Evolutionary conservation across 768 basidiomycete species (phyloP).

Genomic region (Lactarius evosmus): DNA sequence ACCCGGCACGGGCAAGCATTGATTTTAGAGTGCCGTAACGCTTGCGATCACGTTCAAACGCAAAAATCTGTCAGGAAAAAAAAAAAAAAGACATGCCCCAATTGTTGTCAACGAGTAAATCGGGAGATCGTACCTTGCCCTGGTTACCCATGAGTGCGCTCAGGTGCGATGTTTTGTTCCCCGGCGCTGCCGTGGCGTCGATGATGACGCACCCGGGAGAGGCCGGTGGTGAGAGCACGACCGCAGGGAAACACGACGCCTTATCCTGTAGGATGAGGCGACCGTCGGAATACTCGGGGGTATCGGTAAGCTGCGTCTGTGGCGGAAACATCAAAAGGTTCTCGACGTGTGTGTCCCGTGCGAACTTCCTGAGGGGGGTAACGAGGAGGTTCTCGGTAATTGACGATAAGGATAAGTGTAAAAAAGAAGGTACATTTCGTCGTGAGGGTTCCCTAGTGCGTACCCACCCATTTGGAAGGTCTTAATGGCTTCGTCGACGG

Average conservation of each 20-base stretch:
- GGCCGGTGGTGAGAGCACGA: slow-evolving; percentile 73
- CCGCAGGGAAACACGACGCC: slow-evolving; percentile 94
- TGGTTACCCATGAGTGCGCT: slow-evolving; percentile 81
- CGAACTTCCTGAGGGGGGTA: slow-evolving; percentile 51
- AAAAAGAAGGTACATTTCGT: slow-evolving; percentile 45
- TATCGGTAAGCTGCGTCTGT: slow-evolving; percentile 59
- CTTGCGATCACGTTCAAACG: slow-evolving; percentile 83
- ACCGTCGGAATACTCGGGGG: slow-evolving; percentile 69
- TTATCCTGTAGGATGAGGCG: slow-evolving; percentile 95
- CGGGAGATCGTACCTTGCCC: slow-evolving; percentile 57
- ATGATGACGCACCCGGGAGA: slow-evolving; percentile 59
- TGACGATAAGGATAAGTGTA: neutral
- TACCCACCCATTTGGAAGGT: slow-evolving; percentile 58
- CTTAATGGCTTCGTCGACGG: slow-evolving; percentile 58
- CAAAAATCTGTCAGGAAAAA: slow-evolving; percentile 53
- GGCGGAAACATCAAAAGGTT: slow-evolving; percentile 79
- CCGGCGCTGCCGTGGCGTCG: slow-evolving; percentile 95
- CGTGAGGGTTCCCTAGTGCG: slow-evolving; percentile 47
- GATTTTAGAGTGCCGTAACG: slow-evolving; percentile 78
- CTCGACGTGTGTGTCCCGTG: slow-evolving; percentile 75
- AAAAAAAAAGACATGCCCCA: slow-evolving; percentile 2
- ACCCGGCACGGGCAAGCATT: slow-evolving; percentile 85
- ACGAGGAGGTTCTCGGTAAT: neutral
- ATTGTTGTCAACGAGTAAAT: neutral
- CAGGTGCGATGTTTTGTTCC: slow-evolving; percentile 95